A percentile compares a stretch with the other conserved stretches of the same genome.
phyloP scores from a whole-genome alignment of 495 filamentous ascomycete genomes.

The Pseudoneurospora amorphoporcata region DNA sequence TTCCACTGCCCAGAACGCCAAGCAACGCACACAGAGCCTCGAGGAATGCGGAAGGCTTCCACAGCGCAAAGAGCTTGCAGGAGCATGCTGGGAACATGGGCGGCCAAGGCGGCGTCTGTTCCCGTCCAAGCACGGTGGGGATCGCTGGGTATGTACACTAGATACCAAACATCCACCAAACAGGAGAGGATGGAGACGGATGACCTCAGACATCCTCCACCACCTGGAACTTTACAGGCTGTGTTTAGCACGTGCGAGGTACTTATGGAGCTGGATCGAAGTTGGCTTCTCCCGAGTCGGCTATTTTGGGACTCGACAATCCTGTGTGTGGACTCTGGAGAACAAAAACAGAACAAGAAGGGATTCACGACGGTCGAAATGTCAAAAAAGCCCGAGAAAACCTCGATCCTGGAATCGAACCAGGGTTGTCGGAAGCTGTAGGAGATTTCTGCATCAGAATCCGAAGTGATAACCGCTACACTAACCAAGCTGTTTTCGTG shows the following conservation, averaged over 20 bases:
- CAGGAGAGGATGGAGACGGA: no score
- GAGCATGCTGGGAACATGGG: background rate
- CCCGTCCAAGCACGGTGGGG: background rate
- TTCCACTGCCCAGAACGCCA: background rate
- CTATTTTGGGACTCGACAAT: background rate
- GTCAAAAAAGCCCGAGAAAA: background rate
- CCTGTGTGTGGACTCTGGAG: background rate
- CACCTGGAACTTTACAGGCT: background rate
- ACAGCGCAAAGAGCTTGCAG: background rate
- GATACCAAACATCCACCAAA: background rate
- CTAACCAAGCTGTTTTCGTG: background rate
- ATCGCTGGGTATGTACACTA: background rate
- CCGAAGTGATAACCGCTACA: constrained; percentile 1
- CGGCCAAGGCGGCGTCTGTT: no score
- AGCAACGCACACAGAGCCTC: background rate
- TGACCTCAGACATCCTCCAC: background rate
- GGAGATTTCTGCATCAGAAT: background rate
- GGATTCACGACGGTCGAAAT: background rate
- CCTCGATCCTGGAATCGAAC: background rate
- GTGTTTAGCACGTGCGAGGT: background rate
- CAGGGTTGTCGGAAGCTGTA: background rate
- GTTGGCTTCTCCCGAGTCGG: background rate
- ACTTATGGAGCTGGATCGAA: background rate
- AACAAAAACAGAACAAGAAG: background rate
- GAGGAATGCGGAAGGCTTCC: background rate